phyloP scores from a whole-genome alignment of 768 basidiomycete species.

The Leccinum subtestaceum region DNA sequence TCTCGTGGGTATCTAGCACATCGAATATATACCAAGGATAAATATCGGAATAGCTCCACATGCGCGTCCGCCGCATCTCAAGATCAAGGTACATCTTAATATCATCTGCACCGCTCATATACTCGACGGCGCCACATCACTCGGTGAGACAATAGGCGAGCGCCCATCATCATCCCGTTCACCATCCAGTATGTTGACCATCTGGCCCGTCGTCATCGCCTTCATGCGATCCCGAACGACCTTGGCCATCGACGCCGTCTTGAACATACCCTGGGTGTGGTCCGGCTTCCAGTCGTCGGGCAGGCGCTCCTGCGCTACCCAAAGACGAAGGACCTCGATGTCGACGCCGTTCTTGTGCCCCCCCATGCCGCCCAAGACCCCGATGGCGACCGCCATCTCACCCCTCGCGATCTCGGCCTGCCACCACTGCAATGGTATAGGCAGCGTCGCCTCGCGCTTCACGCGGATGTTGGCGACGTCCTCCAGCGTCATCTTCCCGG shows the following conservation, averaged over 20 bases:
- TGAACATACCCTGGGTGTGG: conserved; percentile 30
- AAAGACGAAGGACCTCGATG: conserved; percentile 45
- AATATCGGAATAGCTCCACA: background rate
- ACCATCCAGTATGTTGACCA: conserved; percentile 22
- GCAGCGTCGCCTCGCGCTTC: conserved; percentile 45
- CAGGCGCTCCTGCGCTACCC: conserved; percentile 54
- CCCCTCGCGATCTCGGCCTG: conserved; percentile 63
- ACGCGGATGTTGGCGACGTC: conserved; percentile 49
- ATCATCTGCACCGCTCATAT: background rate
- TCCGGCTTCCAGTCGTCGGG: conserved; percentile 40
- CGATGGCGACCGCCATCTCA: conserved; percentile 63
- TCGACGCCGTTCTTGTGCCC: conserved; percentile 42
- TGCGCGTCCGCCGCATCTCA: background rate
- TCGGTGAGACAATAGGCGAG: conserved; percentile 3
- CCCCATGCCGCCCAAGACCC: conserved; percentile 39
- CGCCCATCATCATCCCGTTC: conserved; percentile 12
- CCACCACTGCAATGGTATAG: conserved; percentile 35
- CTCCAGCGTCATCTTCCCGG: conserved; percentile 27
- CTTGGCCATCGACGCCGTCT: conserved; percentile 26
- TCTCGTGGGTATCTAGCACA: background rate
- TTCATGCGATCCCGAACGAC: conserved; percentile 29
- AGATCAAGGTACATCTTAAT: background rate
- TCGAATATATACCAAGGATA: background rate
- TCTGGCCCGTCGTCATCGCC: conserved; percentile 14
- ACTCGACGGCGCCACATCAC: background rate